phyloP scores from a whole-genome alignment of 2,329 filamentous ascomycete genomes.

The Hymenoscyphus repandus region DNA sequence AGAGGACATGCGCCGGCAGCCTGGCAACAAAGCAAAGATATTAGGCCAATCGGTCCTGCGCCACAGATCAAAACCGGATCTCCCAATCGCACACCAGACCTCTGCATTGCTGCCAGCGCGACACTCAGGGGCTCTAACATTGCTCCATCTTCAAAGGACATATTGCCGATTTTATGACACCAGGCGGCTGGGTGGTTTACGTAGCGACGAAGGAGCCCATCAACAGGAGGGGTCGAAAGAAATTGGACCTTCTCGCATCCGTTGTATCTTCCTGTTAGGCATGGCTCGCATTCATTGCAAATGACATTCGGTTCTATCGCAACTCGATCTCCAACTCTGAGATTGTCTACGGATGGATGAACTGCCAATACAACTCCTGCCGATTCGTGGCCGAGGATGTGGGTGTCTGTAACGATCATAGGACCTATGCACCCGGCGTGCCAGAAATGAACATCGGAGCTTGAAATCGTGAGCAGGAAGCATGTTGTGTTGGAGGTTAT shows the following conservation, averaged over 20 bases:
- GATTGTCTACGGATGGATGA: slow-evolving; percentile 70
- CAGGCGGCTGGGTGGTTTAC: slow-evolving; percentile 91
- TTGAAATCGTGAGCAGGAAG: slow-evolving; percentile 33
- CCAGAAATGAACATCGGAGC: slow-evolving; percentile 97
- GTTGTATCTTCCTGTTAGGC: slow-evolving; percentile 89
- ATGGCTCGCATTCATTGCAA: slow-evolving; percentile 85
- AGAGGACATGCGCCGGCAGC: slow-evolving; percentile 87
- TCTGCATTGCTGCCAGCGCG: slow-evolving; percentile 80
- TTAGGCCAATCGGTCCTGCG: slow-evolving; percentile 88
- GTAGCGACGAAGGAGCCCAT: slow-evolving; percentile 83
- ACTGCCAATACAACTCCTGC: slow-evolving; percentile 78
- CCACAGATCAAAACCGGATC: slow-evolving; percentile 88
- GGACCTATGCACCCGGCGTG: slow-evolving; percentile 90
- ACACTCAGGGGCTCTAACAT: slow-evolving; percentile 88
- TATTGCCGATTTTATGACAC: slow-evolving; percentile 93
- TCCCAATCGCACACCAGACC: slow-evolving; percentile 73
- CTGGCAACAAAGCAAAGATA: slow-evolving; percentile 76
- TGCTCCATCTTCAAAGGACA: slow-evolving; percentile 88
- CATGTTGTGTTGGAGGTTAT: background rate
- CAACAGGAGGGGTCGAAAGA: slow-evolving; percentile 83
- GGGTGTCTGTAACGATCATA: slow-evolving; percentile 85
- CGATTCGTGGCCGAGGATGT: slow-evolving; percentile 93
- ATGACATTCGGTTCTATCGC: slow-evolving; percentile 93
- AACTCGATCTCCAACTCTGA: slow-evolving; percentile 84
- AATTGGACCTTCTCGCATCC: slow-evolving; percentile 84